These are phyloP conservation scores for Pythium sp. DNA, from an alignment of 352 stramenopile genomes.

Conservation along the genomic window DNA sequence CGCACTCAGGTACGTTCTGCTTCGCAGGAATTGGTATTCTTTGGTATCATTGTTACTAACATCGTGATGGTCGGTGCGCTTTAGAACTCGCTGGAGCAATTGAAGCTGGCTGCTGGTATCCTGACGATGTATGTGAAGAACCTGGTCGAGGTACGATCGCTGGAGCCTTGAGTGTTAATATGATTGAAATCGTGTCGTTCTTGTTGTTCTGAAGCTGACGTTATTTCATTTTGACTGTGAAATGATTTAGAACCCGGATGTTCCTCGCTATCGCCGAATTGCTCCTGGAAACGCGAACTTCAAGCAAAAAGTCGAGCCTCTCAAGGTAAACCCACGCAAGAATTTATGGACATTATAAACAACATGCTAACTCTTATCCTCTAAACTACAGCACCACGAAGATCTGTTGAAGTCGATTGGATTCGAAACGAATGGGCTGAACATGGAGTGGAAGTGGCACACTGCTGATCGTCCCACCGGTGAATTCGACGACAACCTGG, in stretches of 20 bases:
- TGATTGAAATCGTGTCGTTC: background rate
- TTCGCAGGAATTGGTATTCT: background rate
- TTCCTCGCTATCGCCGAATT: constrained; percentile 80
- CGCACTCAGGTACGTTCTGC: constrained; percentile 37
- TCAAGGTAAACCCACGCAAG: constrained; percentile 46
- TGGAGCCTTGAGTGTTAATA: background rate
- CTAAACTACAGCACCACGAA: constrained; percentile 54
- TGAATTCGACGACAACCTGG: constrained; percentile 70
- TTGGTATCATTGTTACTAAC: background rate
- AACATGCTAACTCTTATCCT: background rate
- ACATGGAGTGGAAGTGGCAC: constrained; percentile 87
- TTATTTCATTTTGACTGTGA: constrained; percentile 3
- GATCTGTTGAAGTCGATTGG: constrained; percentile 75
- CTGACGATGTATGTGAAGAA: constrained; percentile 89
- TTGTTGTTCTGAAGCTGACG: background rate
- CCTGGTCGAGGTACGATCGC: constrained; percentile 55
- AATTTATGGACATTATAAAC: too few species aligned
- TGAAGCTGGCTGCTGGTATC: constrained; percentile 66
- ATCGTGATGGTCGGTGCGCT: constrained; percentile 5
- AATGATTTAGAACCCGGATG: constrained; percentile 58
- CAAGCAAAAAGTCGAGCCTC: constrained; percentile 81
- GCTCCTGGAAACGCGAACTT: constrained; percentile 77
- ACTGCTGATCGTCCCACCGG: constrained; percentile 49
- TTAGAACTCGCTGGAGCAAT: constrained; percentile 69
- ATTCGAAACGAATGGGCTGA: constrained; percentile 67